Evolutionary conservation across 2,329 filamentous ascomycete species (phyloP).

Genomic region (Tolypocladium ophioglossoides): DNA sequence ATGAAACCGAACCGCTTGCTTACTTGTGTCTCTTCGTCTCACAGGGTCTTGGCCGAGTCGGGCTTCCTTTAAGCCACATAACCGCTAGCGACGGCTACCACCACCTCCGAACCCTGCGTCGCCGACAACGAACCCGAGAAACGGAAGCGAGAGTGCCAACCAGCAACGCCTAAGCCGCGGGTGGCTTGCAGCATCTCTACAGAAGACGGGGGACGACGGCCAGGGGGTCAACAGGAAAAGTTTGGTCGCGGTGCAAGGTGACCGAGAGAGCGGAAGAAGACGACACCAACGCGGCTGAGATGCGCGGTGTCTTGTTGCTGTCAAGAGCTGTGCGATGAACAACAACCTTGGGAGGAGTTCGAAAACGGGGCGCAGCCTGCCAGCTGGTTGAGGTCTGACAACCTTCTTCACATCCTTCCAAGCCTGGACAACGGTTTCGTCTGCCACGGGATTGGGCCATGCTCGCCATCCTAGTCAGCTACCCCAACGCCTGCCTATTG

Average conservation of each 20-base stretch:
- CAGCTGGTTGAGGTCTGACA: not conserved
- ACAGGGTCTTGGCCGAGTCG: slow-evolving; percentile 49
- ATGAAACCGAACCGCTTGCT: not conserved
- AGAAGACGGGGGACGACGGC: not conserved
- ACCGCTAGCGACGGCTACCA: slow-evolving; percentile 1
- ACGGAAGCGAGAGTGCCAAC: not conserved
- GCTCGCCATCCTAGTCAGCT: not conserved
- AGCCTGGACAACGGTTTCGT: not conserved
- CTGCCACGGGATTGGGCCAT: not conserved
- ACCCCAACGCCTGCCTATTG: not conserved
- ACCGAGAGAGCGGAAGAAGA: not conserved
- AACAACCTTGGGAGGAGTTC: not conserved
- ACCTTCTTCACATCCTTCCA: not conserved
- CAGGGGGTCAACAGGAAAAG: not conserved
- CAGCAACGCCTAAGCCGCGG: not conserved
- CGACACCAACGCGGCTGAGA: not conserved
- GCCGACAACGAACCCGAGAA: not conserved
- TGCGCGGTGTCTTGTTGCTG: not conserved
- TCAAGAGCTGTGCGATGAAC: not conserved
- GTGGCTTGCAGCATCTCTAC: not conserved
- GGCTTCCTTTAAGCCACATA: slow-evolving; percentile 40
- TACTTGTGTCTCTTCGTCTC: slow-evolving; percentile 2
- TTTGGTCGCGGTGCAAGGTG: not conserved
- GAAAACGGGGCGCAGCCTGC: not conserved
- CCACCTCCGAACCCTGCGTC: not conserved